These are phyloP conservation scores for Alternaria sp. DNA, from an alignment of 2,329 filamentous ascomycete genomes.

Conservation along the genomic window DNA sequence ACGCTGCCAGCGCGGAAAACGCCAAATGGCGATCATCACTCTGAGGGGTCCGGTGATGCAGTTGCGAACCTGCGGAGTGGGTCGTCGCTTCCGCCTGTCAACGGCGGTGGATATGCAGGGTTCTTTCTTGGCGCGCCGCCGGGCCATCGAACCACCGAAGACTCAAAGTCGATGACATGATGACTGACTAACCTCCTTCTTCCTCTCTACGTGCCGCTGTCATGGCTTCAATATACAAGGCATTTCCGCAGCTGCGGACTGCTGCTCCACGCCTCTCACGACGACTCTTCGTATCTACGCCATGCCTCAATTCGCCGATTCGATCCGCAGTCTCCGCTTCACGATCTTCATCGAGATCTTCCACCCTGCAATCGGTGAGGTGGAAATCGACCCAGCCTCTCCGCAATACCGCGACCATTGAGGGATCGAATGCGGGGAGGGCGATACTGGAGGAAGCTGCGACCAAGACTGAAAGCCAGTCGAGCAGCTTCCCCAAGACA, in stretches of 20 bases:
- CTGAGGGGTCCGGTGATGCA: slow-evolving; percentile 26
- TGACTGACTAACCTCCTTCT: slow-evolving; percentile 5
- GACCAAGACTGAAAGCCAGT: slow-evolving; percentile 16
- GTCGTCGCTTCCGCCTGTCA: slow-evolving; percentile 25
- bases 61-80: slow-evolving; percentile 15
- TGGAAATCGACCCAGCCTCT: slow-evolving; percentile 48
- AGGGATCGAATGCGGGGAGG: slow-evolving; percentile 22
- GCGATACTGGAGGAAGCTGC: slow-evolving; percentile 25
- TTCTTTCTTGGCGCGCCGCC: slow-evolving; percentile 12
- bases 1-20: slow-evolving; percentile 17
- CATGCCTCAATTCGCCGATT: slow-evolving; percentile 43
- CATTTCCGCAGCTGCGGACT: slow-evolving; percentile 49
- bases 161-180: slow-evolving; percentile 17
- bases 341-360: slow-evolving; percentile 31
- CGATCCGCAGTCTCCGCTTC: slow-evolving; percentile 30
- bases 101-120: slow-evolving; percentile 22
- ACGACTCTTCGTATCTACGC: slow-evolving; percentile 47
- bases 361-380: slow-evolving; percentile 43
- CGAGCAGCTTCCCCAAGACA: slow-evolving; percentile 63
- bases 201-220: slow-evolving; percentile 13
- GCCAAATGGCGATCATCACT: slow-evolving; percentile 23
- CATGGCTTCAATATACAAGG: slow-evolving; percentile 50
- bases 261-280: slow-evolving; percentile 50
- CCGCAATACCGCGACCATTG: slow-evolving; percentile 33
- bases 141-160: slow-evolving; percentile 23